Conservation (phyloP, 352 stramenopile species). For the Thraustochytrium sp. region DNA sequence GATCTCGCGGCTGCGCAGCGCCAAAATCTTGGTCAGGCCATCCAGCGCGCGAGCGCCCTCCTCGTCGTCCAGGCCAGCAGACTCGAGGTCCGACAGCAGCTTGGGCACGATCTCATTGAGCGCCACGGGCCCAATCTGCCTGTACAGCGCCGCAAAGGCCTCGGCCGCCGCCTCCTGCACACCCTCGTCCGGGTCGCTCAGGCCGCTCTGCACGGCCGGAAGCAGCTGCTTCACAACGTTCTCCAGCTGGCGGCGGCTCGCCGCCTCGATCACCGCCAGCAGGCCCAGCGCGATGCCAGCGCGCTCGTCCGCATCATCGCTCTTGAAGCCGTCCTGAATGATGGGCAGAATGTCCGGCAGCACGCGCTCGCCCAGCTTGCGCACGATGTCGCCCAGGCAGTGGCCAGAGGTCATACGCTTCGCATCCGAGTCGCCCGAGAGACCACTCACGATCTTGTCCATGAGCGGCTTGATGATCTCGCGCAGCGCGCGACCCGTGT, state of each 20-base stretch:
- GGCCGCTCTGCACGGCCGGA: conserved; percentile 89
- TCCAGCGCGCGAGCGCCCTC: conserved; percentile 75
- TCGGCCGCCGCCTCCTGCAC: conserved; percentile 81
- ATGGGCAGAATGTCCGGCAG: conserved; percentile 96
- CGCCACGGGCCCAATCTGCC: conserved; percentile 83
- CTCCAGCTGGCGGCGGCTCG: conserved; percentile 88
- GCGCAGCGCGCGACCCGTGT: conserved; percentile 90
- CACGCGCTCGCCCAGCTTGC: conserved; percentile 97
- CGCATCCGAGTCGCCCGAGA: conserved; percentile 79
- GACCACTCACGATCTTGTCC: conserved; percentile 85
- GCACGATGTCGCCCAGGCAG: conserved; percentile 96
- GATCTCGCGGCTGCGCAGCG: conserved; percentile 89
- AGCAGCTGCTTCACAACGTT: conserved; percentile 94
- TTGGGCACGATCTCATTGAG: conserved; percentile 95
- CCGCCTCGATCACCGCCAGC: conserved; percentile 88
- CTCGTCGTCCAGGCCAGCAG: conserved; percentile 52
- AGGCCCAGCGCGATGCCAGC: conserved; percentile 96
- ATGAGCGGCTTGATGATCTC: conserved; percentile 96
- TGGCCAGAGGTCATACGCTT: conserved; percentile 78
- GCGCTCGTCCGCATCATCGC: conserved; percentile 55
- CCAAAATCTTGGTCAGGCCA: conserved; percentile 93
- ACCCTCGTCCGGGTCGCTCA: conserved; percentile 85
- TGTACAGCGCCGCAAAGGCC: conserved; percentile 94
- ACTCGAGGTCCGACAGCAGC: conserved; percentile 86
- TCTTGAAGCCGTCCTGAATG: conserved; percentile 82